Evolutionary conservation across 306 rosid genomes (phyloP).

Genomic region (Vigna reflexopilosa): DNA sequence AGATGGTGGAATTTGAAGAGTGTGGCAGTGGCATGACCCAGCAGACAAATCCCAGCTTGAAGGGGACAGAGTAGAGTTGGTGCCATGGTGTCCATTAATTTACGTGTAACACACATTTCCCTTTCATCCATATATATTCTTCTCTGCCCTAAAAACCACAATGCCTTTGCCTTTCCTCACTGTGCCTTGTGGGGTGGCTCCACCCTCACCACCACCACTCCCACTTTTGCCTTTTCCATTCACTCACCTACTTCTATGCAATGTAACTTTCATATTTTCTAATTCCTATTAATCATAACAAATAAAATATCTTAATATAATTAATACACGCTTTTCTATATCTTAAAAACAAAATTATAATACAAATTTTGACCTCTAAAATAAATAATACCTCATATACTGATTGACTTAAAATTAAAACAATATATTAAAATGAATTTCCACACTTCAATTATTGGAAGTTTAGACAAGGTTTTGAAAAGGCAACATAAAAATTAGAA

Average conservation of each 20-base stretch:
- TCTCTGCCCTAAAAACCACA: conserved; percentile 27
- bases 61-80: conserved; percentile 53
- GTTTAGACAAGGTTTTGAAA: not conserved
- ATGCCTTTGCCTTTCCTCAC: conserved; percentile 27
- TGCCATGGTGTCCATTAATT: conserved; percentile 29
- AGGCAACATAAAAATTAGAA: not conserved
- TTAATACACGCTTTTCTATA: too few relatives aligned
- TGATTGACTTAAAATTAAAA: too few relatives aligned
- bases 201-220: conserved; percentile 42
- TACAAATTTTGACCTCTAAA: too few relatives aligned
- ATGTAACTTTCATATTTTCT: too few relatives aligned
- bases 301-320: too few relatives aligned
- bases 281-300: too few relatives aligned
- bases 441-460: not conserved
- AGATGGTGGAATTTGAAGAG: conserved; percentile 23
- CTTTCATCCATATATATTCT: not conserved
- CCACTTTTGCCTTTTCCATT: not conserved
- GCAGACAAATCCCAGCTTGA: conserved; percentile 62
- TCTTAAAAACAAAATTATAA: too few relatives aligned
- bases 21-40: conserved; percentile 40
- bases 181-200: conserved; percentile 48
- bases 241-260: not conserved
- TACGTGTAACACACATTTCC: conserved; percentile 37
- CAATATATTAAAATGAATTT: too few relatives aligned
- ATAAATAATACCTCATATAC: too few relatives aligned